These are phyloP conservation scores for Ogataea henricii DNA, from an alignment of 805 yeast genomes.

Conservation along the genomic window DNA sequence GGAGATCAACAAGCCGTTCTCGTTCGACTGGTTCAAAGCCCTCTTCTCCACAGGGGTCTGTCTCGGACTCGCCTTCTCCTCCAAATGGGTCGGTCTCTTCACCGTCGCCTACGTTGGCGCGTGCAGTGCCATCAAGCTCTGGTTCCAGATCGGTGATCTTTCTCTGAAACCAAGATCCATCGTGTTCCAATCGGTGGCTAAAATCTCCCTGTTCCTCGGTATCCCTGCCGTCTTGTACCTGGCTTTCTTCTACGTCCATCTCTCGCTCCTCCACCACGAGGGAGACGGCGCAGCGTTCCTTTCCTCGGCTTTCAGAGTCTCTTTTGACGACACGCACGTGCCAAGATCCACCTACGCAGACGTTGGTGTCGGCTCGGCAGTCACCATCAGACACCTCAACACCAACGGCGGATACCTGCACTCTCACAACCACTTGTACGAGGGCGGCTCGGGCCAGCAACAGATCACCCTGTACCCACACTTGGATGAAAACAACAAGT, in stretches of 20 bases:
- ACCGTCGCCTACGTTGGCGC: constrained; percentile 78
- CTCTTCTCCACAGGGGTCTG: constrained; percentile 64
- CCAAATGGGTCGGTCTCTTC: constrained; percentile 86
- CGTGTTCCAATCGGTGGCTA: constrained; percentile 47
- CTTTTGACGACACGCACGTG: constrained; percentile 59
- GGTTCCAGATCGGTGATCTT: constrained; percentile 76
- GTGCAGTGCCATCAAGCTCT: constrained; percentile 59
- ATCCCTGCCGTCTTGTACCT: constrained; percentile 60
- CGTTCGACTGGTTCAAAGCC: constrained; percentile 58
- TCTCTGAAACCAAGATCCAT: constrained; percentile 47
- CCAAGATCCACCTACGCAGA: constrained; percentile 61
- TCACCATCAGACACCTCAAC: constrained; percentile 66
- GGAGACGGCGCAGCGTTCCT: constrained; percentile 75
- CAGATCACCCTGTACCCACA: constrained; percentile 82
- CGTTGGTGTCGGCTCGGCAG: constrained; percentile 71
- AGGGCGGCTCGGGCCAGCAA: constrained; percentile 82
- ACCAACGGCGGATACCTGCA: constrained; percentile 82
- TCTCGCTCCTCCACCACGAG: constrained; percentile 55
- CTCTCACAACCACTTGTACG: constrained; percentile 72
- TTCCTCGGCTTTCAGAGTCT: constrained; percentile 70
- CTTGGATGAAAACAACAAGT: constrained; percentile 70
- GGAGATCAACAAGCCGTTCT: constrained; percentile 64
- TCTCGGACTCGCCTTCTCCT: constrained; percentile 71
- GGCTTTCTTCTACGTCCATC: constrained; percentile 63
- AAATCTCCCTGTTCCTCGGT: constrained; percentile 57